phyloP scores from a whole-genome alignment of 139 green algal species.

The Chlorella ohadii region DNA sequence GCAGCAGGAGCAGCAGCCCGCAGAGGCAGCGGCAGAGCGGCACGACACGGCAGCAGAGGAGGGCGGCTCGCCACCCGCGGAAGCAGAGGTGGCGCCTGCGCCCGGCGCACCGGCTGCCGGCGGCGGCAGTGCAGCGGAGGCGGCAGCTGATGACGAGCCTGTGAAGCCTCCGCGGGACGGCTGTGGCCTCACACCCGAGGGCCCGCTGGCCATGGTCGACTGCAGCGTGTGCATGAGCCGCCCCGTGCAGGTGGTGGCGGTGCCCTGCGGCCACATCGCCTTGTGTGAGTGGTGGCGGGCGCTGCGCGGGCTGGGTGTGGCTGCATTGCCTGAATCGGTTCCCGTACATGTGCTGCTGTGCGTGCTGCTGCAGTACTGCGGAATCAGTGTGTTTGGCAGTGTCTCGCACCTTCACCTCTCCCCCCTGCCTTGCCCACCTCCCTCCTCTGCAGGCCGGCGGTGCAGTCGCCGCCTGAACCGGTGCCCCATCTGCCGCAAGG shows the following conservation, averaged over 20 bases:
- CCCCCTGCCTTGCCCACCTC: no score
- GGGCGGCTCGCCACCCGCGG: no score
- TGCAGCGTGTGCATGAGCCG: constrained; percentile 76
- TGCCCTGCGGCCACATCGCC: constrained; percentile 86
- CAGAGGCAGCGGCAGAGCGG: neutral
- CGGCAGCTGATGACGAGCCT: constrained; percentile 3
- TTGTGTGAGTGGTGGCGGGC: constrained; percentile 51
- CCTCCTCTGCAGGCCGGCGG: no score
- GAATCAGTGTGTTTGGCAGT: no score
- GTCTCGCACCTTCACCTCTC: no score
- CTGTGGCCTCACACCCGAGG: neutral
- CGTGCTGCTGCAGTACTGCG: neutral
- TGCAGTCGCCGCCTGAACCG: constrained; percentile 70
- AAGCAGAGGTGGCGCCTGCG: neutral
- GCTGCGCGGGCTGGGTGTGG: no score
- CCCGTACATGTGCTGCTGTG: neutral
- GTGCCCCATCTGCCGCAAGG: constrained; percentile 82
- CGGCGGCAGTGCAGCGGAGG: neutral
- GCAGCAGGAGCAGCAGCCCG: neutral
- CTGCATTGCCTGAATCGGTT: neutral
- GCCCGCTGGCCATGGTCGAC: constrained; percentile 32
- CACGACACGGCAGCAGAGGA: neutral
- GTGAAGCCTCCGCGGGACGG: neutral
- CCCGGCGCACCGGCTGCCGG: neutral
- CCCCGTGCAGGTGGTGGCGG: constrained; percentile 69